Base-by-base conservation (phyloP, 805 yeast genomes). In the Kuraishia molischiana region DNA sequence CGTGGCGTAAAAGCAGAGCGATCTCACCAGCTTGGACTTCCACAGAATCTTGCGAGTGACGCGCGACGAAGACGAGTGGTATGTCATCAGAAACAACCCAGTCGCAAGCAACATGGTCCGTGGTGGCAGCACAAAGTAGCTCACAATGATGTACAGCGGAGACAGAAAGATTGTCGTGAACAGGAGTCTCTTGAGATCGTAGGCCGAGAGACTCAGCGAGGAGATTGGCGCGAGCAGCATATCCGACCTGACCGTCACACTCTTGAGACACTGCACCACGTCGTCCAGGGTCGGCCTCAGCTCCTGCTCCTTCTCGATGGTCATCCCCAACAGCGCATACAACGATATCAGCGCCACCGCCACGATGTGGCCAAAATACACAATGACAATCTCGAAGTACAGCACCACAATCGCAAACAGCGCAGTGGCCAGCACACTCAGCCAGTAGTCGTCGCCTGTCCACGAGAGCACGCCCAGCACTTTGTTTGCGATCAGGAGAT, bases 391-490 rank as follows among this genome's bases (percentile, higher is more conserved):
- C 50, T 87, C 95, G 53, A 84, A 85, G 59, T 87, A 85, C n/a
- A 82, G 58, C 17, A 85, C 83, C 3, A 71, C 52, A 4, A 81
- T 59, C 1, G 76, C 62, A 54, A 73, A 79, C 10, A 64, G 48
- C 2, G 75, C 62, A 19, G 82, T 69, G 34, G 81, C 49, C 20
- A 86, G 66, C 15, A 83, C 62, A 49, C 86, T 77, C 39, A 79
- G 60, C 85, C 90, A 86, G 24, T 72, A 66, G 54, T 85, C 92
- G 28, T 83, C 89, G 44, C 79, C 78, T 2, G 97, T 84, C 98
- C 98, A 90, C 0, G 97, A 89, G 28, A 85, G 57, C 29, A 87
- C 67, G 32, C 85, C 78, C 39, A 87, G 64, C 2, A 74, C 44
- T 46, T 78, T 76, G 55, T 89, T 86, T 8, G 79, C 74, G 1